A percentile compares a stretch with the other conserved stretches of the same genome.
phyloP scores from a whole-genome alignment of 2,329 filamentous ascomycete species.

The Aspergillus ochraceoroseus region DNA sequence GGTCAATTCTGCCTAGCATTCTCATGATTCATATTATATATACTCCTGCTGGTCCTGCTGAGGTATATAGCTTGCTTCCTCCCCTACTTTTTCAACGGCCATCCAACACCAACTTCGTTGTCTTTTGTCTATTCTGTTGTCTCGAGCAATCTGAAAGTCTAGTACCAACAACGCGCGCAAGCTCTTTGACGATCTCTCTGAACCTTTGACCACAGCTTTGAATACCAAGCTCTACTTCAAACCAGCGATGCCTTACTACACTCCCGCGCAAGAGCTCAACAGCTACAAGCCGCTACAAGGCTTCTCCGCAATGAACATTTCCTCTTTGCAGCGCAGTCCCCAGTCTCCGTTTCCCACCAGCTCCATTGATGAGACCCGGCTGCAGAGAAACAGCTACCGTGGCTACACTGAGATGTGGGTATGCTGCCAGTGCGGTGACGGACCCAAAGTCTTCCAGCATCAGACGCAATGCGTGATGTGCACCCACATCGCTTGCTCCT shows the following conservation, averaged over 20 bases:
- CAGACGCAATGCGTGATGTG: slow-evolving; percentile 35
- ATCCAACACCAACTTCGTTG: no score
- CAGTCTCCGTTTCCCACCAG: background rate
- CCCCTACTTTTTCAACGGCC: no score
- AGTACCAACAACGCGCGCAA: no score
- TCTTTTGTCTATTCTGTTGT: no score
- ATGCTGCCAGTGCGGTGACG: slow-evolving; percentile 39
- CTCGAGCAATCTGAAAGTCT: no score
- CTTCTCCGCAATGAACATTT: slow-evolving; percentile 1
- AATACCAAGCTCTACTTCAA: background rate
- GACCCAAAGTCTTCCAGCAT: slow-evolving; percentile 36
- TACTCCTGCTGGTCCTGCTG: no score
- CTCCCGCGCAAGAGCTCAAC: background rate
- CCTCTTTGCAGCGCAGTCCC: background rate
- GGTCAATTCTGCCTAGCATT: no score
- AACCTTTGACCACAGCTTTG: background rate
- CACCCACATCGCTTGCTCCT: slow-evolving; percentile 29
- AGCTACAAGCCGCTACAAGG: slow-evolving; percentile 3
- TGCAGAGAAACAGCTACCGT: slow-evolving; percentile 10
- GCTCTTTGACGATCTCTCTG: background rate
- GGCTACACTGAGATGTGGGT: slow-evolving; percentile 30
- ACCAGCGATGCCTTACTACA: background rate
- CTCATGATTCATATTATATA: no score
- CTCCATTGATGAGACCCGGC: background rate
- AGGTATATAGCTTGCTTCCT: no score